Base-by-base conservation (phyloP, 2,329 filamentous ascomycete species). In the Incumbomyces lentus region DNA sequence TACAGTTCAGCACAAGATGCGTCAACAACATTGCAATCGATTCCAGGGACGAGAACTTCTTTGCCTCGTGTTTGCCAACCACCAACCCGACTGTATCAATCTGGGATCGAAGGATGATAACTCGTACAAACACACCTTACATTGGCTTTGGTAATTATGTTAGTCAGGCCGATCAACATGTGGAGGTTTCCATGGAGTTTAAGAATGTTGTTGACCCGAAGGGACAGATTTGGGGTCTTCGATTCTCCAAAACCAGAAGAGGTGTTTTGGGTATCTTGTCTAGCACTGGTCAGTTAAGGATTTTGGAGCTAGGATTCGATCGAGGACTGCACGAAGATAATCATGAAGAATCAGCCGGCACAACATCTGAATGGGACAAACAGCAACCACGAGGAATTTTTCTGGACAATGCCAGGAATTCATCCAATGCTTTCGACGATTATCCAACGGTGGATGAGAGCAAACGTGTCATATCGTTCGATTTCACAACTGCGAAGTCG, bases 21-120 rank as follows among this genome's bases (percentile, higher is more conserved):
- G 78, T 82, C 7, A 74, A 81, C 58, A 81, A 81, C 51, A 65
- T 82, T 47, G 74, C 78, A 6, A 77, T 82, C 50, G 76, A 82
- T 60, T 76, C 75, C 51, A 61, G 76, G 41, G 78, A 82, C 56
- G 75, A 81, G 57, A 80, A 82, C 47, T 81, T 79, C 57, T 78
- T 82, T 54, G 71, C 78, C 3, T 80, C 78, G 12, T 76, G 75
- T 39, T 59, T 60, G 39, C 69, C 75, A 2, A 65, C 69, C 0
- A 73, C 71, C 39, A 76, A 81, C 51, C 71, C 76, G 14, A 71
- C 71, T 2, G 72, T 82, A 34, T 78, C 73, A 48, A 68, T 82
- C 4, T 82, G 79, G 79, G 79, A 82, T 57, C 71, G 74, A 46
- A 73, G 79, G 44, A 65, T 67, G 47, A 66, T 68, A 5, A 57